Conservation (phyloP, 2,329 filamentous ascomycete genomes). For the Beauveria medogensis region DNA sequence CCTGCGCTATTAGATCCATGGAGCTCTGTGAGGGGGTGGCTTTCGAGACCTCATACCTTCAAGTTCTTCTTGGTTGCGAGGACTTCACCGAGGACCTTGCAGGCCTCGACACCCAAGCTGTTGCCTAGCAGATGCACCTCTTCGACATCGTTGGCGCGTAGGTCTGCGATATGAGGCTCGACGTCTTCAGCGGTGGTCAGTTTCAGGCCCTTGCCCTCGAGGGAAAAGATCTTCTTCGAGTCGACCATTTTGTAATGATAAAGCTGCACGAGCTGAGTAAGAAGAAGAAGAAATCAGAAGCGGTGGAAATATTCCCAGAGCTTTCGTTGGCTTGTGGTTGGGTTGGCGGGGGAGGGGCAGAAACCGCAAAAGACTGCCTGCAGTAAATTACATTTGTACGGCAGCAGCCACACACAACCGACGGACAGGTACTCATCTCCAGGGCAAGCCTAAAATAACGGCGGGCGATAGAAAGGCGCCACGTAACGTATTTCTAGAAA, state of each 20-base stretch:
- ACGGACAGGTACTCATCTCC: neutral
- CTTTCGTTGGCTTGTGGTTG: neutral
- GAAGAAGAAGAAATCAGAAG: neutral
- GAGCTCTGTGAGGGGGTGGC: neutral
- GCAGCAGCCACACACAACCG: neutral
- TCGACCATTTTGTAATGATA: constrained; percentile 35
- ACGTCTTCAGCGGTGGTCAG: constrained; percentile 83
- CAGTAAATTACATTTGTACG: neutral
- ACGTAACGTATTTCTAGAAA: too few species aligned
- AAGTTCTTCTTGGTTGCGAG: constrained; percentile 78
- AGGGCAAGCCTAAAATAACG: constrained; percentile 9
- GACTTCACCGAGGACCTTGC: constrained; percentile 74
- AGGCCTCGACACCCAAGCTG: constrained; percentile 84
- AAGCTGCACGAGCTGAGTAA: neutral
- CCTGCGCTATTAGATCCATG: constrained; percentile 29
- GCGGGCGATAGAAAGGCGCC: neutral
- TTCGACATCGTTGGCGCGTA: constrained; percentile 69
- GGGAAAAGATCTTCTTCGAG: constrained; percentile 66
- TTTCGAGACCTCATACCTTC: constrained; percentile 43
- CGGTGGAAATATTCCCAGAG: neutral
- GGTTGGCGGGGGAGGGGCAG: constrained; percentile 14
- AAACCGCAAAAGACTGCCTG: neutral
- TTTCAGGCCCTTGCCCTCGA: constrained; percentile 88
- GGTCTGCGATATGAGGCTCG: constrained; percentile 69
- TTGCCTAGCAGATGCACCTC: constrained; percentile 85